phyloP scores from a whole-genome alignment of 495 filamentous ascomycete genomes.

The Jackrogersella multiformis region DNA sequence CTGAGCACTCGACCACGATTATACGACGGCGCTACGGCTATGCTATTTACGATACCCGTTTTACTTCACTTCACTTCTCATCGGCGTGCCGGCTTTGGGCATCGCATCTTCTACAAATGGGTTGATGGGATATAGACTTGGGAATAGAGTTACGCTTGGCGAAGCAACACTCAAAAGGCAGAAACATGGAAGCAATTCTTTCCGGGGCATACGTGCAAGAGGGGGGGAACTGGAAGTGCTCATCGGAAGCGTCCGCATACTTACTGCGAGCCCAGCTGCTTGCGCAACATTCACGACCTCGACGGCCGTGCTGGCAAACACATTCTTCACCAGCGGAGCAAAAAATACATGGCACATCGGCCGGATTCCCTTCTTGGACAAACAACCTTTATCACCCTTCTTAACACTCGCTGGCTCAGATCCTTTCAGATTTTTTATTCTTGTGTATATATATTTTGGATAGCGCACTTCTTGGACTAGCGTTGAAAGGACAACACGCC shows the following conservation, averaged over 20 bases:
- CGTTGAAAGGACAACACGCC: constrained; percentile 26
- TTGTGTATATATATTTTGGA: constrained; percentile 26
- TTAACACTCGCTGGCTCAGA: constrained; percentile 30
- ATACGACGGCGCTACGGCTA: constrained; percentile 38
- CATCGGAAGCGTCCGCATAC: constrained; percentile 23
- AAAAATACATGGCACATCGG: constrained; percentile 9
- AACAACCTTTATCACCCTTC: constrained; percentile 26
- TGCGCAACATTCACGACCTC: constrained; percentile 37
- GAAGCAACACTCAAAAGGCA: constrained; percentile 19
- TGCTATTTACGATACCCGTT: constrained; percentile 31
- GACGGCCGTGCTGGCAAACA: constrained; percentile 39
- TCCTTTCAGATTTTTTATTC: constrained; percentile 21
- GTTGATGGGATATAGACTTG: constrained; percentile 14
- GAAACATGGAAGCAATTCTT: constrained; percentile 8
- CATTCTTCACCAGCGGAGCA: constrained; percentile 23
- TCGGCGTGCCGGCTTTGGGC: constrained; percentile 12
- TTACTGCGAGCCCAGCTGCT: constrained; percentile 39
- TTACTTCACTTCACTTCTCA: constrained; percentile 28
- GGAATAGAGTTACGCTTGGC: constrained; percentile 13
- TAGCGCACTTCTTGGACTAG: constrained; percentile 18
- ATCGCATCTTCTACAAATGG: constrained; percentile 8
- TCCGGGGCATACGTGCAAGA: constrained; percentile 24
- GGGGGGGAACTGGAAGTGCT: constrained; percentile 1
- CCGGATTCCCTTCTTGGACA: constrained; percentile 34
- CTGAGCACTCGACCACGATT: constrained; percentile 44